Conservation (phyloP, 192 early-diverging fungal species). For the Cladochytrium replicatum region DNA sequence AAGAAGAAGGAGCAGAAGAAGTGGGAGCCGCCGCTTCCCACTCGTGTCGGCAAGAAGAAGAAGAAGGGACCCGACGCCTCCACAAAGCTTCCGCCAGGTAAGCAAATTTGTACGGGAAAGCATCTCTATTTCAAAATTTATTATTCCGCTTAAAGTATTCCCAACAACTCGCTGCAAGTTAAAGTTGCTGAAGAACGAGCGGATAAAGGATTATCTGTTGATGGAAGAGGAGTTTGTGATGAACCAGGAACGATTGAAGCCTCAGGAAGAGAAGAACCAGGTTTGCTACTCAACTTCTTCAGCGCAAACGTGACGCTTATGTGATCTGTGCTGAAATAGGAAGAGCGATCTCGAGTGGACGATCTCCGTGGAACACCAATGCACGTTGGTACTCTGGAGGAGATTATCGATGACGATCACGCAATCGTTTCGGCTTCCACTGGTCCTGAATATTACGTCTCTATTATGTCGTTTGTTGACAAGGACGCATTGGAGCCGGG, state of each 20-base stretch:
- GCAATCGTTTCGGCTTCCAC: constrained; percentile 89
- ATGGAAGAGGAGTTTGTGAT: constrained; percentile 99
- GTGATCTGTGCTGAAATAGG: constrained; percentile 37
- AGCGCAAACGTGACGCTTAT: too few relatives aligned
- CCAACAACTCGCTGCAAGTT: constrained; percentile 95
- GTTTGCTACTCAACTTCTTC: too few relatives aligned
- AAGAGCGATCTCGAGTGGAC: constrained; percentile 90
- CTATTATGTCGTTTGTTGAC: constrained; percentile 97
- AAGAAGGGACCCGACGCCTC: constrained; percentile 83
- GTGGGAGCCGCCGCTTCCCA: constrained; percentile 98
- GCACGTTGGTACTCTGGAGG: constrained; percentile 91
- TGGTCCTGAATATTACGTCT: constrained; percentile 97
- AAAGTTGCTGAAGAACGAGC: constrained; percentile 93
- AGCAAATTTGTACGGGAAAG: constrained; percentile 15
- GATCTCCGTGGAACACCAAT: constrained; percentile 95
- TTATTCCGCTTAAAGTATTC: constrained; percentile 76
- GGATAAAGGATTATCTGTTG: constrained; percentile 96
- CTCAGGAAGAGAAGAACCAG: constrained; percentile 82
- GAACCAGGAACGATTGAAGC: constrained; percentile 97
- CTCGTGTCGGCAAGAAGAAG: constrained; percentile 99
- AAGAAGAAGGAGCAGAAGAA: constrained; percentile 82
- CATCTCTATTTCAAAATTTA: too few relatives aligned
- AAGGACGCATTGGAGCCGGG: constrained; percentile 97
- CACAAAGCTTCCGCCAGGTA: constrained; percentile 85
- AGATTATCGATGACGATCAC: constrained; percentile 99